phyloP scores from a whole-genome alignment of 2,329 filamentous ascomycete genomes.

The Nemania sp. region DNA sequence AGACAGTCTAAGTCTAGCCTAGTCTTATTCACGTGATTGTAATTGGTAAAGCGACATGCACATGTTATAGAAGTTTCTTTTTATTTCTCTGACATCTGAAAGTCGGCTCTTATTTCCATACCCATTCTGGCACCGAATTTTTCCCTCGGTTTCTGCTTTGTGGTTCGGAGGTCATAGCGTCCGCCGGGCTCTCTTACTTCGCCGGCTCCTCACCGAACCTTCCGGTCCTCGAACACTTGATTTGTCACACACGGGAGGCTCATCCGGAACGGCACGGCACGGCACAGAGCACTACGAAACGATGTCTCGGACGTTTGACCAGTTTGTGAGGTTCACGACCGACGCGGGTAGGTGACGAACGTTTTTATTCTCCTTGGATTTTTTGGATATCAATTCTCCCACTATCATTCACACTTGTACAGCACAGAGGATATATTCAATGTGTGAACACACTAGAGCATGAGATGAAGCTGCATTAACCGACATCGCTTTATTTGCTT shows the following conservation, averaged over 20 bases:
- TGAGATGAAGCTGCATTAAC: no score
- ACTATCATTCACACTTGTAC: no score
- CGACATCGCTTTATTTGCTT: no score
- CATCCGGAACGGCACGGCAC: not conserved
- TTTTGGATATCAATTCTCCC: no score
- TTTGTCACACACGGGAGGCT: not conserved
- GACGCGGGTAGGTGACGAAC: constrained; percentile 49
- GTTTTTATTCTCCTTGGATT: no score
- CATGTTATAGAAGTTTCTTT: not conserved
- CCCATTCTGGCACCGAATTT: not conserved
- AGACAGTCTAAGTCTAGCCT: not conserved
- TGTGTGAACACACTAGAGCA: no score
- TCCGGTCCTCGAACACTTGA: no score
- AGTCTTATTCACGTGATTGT: not conserved
- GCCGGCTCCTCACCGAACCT: not conserved
- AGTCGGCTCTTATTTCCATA: not conserved
- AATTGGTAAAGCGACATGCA: not conserved
- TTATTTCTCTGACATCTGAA: not conserved
- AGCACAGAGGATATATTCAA: no score
- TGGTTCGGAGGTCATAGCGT: no score
- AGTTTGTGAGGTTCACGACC: constrained; percentile 51
- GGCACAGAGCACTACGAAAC: not conserved
- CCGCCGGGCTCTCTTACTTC: not conserved
- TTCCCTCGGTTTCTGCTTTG: no score
- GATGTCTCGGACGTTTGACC: constrained; percentile 41